Conservation (phyloP, 2,329 filamentous ascomycete genomes). For the Cyphellophora attinorum region DNA sequence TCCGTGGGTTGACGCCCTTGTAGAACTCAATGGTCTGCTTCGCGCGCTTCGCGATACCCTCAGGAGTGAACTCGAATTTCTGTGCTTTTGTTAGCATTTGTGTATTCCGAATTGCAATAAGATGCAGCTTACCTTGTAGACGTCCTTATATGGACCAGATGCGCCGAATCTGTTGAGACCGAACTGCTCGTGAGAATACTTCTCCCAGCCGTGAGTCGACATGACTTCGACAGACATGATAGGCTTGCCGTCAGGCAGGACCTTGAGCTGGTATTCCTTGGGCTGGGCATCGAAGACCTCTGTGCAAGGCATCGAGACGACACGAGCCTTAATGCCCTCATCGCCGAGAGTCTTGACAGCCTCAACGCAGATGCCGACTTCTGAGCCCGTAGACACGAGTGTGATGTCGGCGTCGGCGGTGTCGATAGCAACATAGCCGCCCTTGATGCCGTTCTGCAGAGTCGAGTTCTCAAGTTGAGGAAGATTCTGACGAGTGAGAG, state of each 20-base stretch:
- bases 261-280: conserved; percentile 90
- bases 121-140: conserved; percentile 65
- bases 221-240: conserved; percentile 91
- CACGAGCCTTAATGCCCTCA: conserved; percentile 75
- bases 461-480: conserved; percentile 93
- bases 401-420: conserved; percentile 76
- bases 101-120: neutral
- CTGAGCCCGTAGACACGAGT: conserved; percentile 88
- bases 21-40: conserved; percentile 90
- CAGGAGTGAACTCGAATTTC: conserved; percentile 99
- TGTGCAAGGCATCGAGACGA: conserved; percentile 93
- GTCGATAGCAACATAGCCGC: conserved; percentile 86
- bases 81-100: conserved; percentile 37
- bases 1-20: conserved; percentile 90
- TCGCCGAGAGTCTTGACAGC: conserved; percentile 85
- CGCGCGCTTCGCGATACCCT: conserved; percentile 92
- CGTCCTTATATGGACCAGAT: conserved; percentile 92
- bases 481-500: conserved; percentile 94
- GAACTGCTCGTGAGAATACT: conserved; percentile 98
- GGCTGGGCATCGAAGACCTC: conserved; percentile 91
- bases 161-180: conserved; percentile 98
- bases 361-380: conserved; percentile 89
- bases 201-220: conserved; percentile 96
- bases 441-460: conserved; percentile 83
- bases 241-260: conserved; percentile 89